Percentiles rank a stretch among this genome's conserved stretches.
These are phyloP conservation scores for Phlyctochytrium bullatum DNA, from an alignment of 192 early-diverging fungal species.

Conservation along the genomic window DNA sequence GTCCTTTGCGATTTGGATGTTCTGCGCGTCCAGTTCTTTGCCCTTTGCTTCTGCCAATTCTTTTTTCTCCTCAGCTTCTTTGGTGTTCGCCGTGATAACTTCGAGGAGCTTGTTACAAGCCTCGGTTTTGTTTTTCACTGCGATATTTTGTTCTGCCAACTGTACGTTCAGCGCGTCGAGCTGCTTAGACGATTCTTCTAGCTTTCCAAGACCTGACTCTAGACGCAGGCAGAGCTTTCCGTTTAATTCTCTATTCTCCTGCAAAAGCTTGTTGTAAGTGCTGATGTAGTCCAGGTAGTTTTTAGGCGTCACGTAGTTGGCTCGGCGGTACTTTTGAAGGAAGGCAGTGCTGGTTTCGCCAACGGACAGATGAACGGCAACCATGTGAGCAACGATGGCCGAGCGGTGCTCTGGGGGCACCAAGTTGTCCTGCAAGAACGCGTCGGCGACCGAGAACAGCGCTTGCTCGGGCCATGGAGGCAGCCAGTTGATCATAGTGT, in stretches of 20 bases:
- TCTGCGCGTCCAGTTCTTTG: slow-evolving; percentile 50
- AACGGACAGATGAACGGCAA: slow-evolving; percentile 56
- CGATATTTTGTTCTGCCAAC: slow-evolving; percentile 61
- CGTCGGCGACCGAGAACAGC: slow-evolving; percentile 56
- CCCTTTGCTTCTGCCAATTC: slow-evolving; percentile 58
- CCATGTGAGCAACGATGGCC: slow-evolving; percentile 55
- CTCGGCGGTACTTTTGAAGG: slow-evolving; percentile 55
- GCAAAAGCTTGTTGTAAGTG: slow-evolving; percentile 55
- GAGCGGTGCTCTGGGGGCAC: slow-evolving; percentile 46
- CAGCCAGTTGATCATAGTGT: slow-evolving; percentile 67
- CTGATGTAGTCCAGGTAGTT: slow-evolving; percentile 63
- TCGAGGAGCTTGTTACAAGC: slow-evolving; percentile 63
- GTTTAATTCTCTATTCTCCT: slow-evolving; percentile 56
- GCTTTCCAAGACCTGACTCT: slow-evolving; percentile 56
- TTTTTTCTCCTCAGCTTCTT: slow-evolving; percentile 61
- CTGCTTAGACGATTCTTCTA: slow-evolving; percentile 58
- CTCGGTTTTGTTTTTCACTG: slow-evolving; percentile 60
- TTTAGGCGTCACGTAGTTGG: slow-evolving; percentile 62
- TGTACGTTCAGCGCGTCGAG: slow-evolving; percentile 58
- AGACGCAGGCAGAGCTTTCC: slow-evolving; percentile 50
- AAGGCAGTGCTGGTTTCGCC: slow-evolving; percentile 50
- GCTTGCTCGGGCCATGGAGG: slow-evolving; percentile 66
- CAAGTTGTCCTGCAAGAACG: slow-evolving; percentile 50
- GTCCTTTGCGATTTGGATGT: slow-evolving; percentile 62
- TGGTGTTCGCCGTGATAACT: slow-evolving; percentile 60